Evolutionary conservation across 2,329 filamentous ascomycete species (phyloP), one percentile per base, ranked within the genome.

Genomic region (Hortaea werneckii): DNA sequence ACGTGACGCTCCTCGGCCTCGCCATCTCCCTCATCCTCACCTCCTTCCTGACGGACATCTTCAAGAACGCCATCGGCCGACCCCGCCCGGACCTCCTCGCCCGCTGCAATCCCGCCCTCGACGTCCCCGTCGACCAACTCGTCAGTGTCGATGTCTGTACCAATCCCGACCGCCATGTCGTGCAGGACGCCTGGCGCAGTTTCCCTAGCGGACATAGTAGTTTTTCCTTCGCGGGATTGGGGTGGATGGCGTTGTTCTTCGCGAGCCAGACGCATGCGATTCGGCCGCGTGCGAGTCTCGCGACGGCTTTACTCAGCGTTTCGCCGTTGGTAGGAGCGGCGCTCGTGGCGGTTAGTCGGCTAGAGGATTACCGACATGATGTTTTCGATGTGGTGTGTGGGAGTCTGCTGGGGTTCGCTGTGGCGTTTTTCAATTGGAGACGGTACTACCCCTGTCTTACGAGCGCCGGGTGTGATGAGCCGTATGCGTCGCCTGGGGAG

Each of bases 1-100:
- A 96, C 67, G 85, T 89, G 52, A 85, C 87, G 0, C 70, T 94
- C 43, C 78, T 98, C 1, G 85, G 87, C 20, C 80, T 95, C 49
- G 70, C 82, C 42, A 87, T 90, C 58, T 78, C 56, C 13, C 47
- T 96, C 27, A 73, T 87, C 55, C 74, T 95, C 42, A 83, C 87
- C 0, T 77, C 80, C 5, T 84, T 95, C 64, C 72, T 96, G 38
- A 96, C 92, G 39, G 89, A 96, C 62, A 61, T 90, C 28, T 75
- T 96, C 61, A 98, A 98, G 67, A 95, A 94, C 61, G 77, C 84
- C 7, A 85, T 90, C 27, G 87, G 87, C 6, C 72, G 87, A 8
- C 87, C 88, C 29, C 79, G 90, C 5, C 90, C 90, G 4, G 90
- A 96, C 65, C 70, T 95, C 32, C 78, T 96, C 37, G 80, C 83